Evolutionary conservation across 768 basidiomycete species (phyloP).

Genomic region (Pulveroboletus sp.): DNA sequence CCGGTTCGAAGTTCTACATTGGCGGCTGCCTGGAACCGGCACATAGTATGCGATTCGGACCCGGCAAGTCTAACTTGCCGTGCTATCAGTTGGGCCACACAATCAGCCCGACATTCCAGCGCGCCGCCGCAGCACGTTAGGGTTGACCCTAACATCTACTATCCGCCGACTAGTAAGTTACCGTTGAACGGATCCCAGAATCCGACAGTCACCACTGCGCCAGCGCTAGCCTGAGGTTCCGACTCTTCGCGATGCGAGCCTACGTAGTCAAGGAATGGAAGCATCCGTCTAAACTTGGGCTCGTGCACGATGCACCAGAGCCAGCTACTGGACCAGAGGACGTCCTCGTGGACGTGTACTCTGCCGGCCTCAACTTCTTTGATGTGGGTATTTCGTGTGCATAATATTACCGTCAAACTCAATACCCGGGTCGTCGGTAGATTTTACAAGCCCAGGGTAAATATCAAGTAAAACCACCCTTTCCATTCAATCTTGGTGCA

Average conservation of each 20-base stretch:
- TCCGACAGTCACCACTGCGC: neutral
- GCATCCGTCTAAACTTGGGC: conserved; percentile 60
- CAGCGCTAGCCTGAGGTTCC: neutral
- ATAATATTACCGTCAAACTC: conserved; percentile 4
- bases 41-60: too few species aligned
- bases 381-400: conserved; percentile 40
- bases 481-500: conserved; percentile 81
- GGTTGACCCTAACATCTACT: too few species aligned
- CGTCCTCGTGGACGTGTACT: conserved; percentile 72
- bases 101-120: neutral
- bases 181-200: too few species aligned
- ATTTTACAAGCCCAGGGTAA: conserved; percentile 88
- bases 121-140: too few species aligned
- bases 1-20: too few species aligned
- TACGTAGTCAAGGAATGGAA: conserved; percentile 68
- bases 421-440: conserved; percentile 33
- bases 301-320: conserved; percentile 53
- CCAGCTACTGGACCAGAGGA: conserved; percentile 49
- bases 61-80: too few species aligned
- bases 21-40: conserved; percentile 4
- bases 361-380: conserved; percentile 76
- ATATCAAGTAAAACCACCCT: conserved; percentile 78
- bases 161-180: too few species aligned
- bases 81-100: neutral
- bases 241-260: conserved; percentile 56